Base-by-base conservation (phyloP, 176 grass and related monocot genomes). In the Oryza rufipogon region DNA sequence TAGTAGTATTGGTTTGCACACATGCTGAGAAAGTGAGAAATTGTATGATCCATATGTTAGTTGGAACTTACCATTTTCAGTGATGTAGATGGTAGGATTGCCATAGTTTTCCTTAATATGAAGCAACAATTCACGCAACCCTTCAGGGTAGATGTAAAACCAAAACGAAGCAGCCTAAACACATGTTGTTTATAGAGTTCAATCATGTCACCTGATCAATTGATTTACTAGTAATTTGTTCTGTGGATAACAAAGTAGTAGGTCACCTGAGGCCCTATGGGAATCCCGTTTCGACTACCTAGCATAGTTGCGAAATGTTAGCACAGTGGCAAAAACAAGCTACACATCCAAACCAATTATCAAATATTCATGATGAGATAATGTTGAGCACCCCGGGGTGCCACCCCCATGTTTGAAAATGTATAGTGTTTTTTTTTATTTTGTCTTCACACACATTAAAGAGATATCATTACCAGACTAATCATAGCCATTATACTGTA, bases 71-170 rank as follows among this genome's bases (percentile, higher is more conserved):
- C 90, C 84, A 38, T 92, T 92, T 80, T 90, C 46, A 48, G 46
- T 48, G 11, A 48, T 48, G 46, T 48, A 48, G 46, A 48, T 48
- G 11, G 11, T 48, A 48, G 46, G 46, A 48, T 48, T 48, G 11
- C 11, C 46, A 48, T 48, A 48, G 11, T 48, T 48, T 3, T 73
- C 28, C 75, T 89, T 92, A 23, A 88, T 56, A 58, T 92, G 87
- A 6, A 92, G 47, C 25, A 89, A 36, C 11, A 92, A 39, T 11
- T 87, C 87, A 20, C 67, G 58, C 6, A 92, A 78, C 7, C 87
- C 87, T 77, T 9, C 49, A 36, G 91, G 91, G 32, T 90, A 92
- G 7, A 92, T 52, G 49, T 79, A 85, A 8, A 85, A 73, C 91
- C 84, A 88, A 75, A 41, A 0, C 22, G 88, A 90, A 82, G 73